Evolutionary conservation across 2,329 filamentous ascomycete genomes (phyloP).

Genomic region (Ascochyta fabae): DNA sequence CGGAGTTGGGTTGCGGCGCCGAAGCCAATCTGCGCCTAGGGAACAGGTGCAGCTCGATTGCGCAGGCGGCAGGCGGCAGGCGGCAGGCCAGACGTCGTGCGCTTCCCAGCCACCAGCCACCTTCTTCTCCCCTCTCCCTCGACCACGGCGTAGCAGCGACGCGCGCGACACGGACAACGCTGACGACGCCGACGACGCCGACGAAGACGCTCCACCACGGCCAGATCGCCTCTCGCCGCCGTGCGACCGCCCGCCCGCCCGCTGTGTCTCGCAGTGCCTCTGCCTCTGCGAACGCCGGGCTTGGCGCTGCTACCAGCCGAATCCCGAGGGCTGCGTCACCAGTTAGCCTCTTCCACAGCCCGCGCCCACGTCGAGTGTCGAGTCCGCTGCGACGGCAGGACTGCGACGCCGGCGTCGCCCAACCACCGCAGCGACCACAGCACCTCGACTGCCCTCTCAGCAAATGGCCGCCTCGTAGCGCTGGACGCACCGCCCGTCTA

Average conservation of each 20-base stretch:
- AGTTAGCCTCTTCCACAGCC: neutral
- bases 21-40: conserved; percentile 14
- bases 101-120: conserved; percentile 16
- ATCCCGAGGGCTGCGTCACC: conserved; percentile 31
- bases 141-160: conserved; percentile 17
- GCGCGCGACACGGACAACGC: conserved; percentile 3
- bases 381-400: conserved; percentile 8
- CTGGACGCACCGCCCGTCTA: conserved; percentile 5
- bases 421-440: conserved; percentile 2
- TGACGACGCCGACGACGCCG: no score
- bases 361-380: neutral
- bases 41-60: conserved; percentile 13
- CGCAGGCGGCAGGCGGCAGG: conserved; percentile 15
- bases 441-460: conserved; percentile 11
- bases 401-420: conserved; percentile 27
- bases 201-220: neutral
- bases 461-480: conserved; percentile 33
- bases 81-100: conserved; percentile 30
- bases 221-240: neutral
- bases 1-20: neutral
- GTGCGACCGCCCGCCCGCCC: neutral
- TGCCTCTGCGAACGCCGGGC: conserved; percentile 20
- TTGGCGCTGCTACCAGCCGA: conserved; percentile 23
- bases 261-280: neutral
- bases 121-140: conserved; percentile 11